Conservation (phyloP, 768 basidiomycete species). For the Leucocoprinus leucothites region DNA sequence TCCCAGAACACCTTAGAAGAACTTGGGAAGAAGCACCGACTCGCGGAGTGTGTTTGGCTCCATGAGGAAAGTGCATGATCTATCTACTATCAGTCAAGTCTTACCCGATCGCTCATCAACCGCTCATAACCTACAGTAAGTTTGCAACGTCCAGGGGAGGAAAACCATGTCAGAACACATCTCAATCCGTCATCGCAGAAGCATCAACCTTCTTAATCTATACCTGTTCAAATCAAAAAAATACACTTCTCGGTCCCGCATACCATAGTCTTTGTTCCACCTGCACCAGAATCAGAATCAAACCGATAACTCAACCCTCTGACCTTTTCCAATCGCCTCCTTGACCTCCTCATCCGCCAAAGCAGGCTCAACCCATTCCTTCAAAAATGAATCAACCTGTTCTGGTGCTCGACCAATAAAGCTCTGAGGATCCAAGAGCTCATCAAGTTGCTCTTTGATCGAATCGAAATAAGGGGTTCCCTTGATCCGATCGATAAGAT, state of each 20-base stretch:
- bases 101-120: too few species aligned
- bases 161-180: too few species aligned
- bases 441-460: conserved; percentile 77
- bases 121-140: too few species aligned
- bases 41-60: too few species aligned
- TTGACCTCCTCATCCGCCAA: conserved; percentile 56
- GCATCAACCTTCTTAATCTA: neutral
- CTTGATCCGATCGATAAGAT: conserved; percentile 86
- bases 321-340: conserved; percentile 46
- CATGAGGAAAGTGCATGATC: too few species aligned
- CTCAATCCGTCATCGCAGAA: too few species aligned
- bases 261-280: too few species aligned
- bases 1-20: too few species aligned
- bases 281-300: conserved; percentile 20
- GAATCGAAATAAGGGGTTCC: conserved; percentile 85
- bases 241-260: too few species aligned
- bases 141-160: too few species aligned
- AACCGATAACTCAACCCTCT: conserved; percentile 66
- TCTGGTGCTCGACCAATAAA: conserved; percentile 95
- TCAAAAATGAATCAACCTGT: conserved; percentile 88
- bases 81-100: too few species aligned
- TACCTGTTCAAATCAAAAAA: neutral
- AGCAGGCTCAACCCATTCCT: conserved; percentile 86
- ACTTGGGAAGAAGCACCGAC: too few species aligned
- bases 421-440: conserved; percentile 76